Conservation (phyloP, 306 rosid species). For the Fagus crenata region DNA sequence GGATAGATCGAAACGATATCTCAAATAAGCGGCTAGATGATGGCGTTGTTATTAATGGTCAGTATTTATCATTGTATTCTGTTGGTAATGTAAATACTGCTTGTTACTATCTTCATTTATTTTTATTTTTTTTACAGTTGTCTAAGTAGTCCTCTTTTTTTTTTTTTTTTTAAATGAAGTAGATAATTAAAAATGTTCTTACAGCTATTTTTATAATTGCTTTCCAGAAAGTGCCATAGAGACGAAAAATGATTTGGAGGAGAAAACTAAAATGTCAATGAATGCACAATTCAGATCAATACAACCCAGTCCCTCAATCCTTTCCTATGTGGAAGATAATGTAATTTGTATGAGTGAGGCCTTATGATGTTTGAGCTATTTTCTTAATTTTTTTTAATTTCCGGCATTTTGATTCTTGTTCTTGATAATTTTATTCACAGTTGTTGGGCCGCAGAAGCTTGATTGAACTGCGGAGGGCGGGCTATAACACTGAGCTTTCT, state of each 20-base stretch:
- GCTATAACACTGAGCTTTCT: conserved; percentile 87
- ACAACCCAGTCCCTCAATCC: conserved; percentile 82
- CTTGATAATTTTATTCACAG: conserved; percentile 40
- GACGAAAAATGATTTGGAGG: conserved; percentile 51
- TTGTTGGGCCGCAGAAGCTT: conserved; percentile 79
- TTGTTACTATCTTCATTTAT: background rate
- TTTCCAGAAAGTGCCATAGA: conserved; percentile 54
- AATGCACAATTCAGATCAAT: conserved; percentile 90
- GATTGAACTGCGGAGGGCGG: conserved; percentile 82
- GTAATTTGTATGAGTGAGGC: conserved; percentile 60
- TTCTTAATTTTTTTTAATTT: conserved; percentile 28
- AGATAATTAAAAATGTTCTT: background rate
- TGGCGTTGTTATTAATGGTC: conserved; percentile 48
- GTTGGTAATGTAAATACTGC: background rate
- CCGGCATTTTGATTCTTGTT: conserved; percentile 13
- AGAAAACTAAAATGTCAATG: conserved; percentile 62
- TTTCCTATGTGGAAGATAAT: conserved; percentile 85
- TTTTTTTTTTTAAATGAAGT: background rate
- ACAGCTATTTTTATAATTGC: conserved; percentile 12
- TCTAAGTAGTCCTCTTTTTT: background rate
- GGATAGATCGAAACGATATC: conserved; percentile 63
- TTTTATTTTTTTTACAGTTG: conserved; percentile 4
- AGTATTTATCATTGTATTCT: conserved; percentile 23
- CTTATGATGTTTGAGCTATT: conserved; percentile 33
- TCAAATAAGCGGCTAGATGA: conserved; percentile 87